Conservation (phyloP, 495 filamentous ascomycete genomes). For the Xylona heveae region DNA sequence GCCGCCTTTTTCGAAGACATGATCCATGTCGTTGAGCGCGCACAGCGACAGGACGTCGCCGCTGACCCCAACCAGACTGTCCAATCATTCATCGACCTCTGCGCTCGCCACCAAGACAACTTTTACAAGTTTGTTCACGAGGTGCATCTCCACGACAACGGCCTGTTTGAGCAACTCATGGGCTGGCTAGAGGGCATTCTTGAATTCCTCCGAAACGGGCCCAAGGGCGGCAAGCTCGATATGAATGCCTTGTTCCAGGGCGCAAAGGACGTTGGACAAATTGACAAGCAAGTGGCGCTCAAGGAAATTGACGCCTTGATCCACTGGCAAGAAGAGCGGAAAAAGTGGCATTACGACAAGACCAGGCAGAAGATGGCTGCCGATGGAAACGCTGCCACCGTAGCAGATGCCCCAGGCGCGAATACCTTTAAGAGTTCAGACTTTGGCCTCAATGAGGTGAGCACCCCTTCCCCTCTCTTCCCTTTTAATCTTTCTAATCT, state of each 20-base stretch:
- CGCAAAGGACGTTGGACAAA: constrained; percentile 37
- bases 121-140: constrained; percentile 99
- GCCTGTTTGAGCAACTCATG: constrained; percentile 89
- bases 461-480: constrained; percentile 4
- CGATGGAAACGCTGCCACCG: constrained; percentile 32
- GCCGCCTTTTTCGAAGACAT: constrained; percentile 80
- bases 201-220: constrained; percentile 75
- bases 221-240: constrained; percentile 56
- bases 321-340: constrained; percentile 80
- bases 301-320: constrained; percentile 68
- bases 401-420: constrained; percentile 20
- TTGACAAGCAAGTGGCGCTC: constrained; percentile 54
- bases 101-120: constrained; percentile 81
- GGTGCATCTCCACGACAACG: constrained; percentile 94
- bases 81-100: constrained; percentile 96
- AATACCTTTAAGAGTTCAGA: constrained; percentile 48
- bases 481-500: neutral
- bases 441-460: constrained; percentile 71
- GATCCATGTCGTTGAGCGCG: constrained; percentile 70
- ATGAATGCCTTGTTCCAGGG: constrained; percentile 84
- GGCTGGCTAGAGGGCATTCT: constrained; percentile 94
- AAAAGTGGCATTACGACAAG: constrained; percentile 95
- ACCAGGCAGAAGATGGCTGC: constrained; percentile 97
- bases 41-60: constrained; percentile 75
- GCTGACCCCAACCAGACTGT: constrained; percentile 97